Evolutionary conservation across 148 eudicot genomes (phyloP).

Genomic region (Camellia lanceoleosa): DNA sequence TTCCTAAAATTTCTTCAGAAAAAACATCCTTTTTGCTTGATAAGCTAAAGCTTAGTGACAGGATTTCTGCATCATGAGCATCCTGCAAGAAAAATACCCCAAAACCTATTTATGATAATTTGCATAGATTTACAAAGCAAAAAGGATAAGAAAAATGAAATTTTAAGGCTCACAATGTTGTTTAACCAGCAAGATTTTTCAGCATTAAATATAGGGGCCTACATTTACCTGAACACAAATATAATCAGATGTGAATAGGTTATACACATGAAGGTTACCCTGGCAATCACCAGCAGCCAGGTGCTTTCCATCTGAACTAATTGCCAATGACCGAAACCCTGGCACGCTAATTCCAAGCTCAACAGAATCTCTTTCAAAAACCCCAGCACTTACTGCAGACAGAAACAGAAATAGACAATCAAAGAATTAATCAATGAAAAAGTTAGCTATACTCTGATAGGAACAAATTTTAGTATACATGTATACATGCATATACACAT

Average conservation of each 20-base stretch:
- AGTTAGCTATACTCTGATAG: background rate
- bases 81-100: slow-evolving; percentile 29
- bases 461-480: background rate
- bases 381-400: slow-evolving; percentile 46
- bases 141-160: background rate
- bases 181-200: background rate
- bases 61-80: slow-evolving; percentile 47
- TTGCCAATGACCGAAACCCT: slow-evolving; percentile 50
- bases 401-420: slow-evolving; percentile 1
- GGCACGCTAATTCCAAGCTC: slow-evolving; percentile 29
- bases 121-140: background rate
- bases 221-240: slow-evolving; percentile 41
- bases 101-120: background rate
- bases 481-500: background rate
- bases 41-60: slow-evolving; percentile 42
- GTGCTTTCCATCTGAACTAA: slow-evolving; percentile 59
- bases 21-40: slow-evolving; percentile 15
- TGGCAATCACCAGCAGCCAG: slow-evolving; percentile 55
- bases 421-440: slow-evolving; percentile 6
- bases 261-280: slow-evolving; percentile 51
- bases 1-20: slow-evolving; percentile 25
- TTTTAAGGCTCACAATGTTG: background rate
- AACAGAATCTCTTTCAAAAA: slow-evolving; percentile 50
- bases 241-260: slow-evolving; percentile 39
- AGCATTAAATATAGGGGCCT: background rate